These are phyloP conservation scores for Nakaseomyces sp. DNA, from an alignment of 1,139 yeast species.

Conservation along the genomic window DNA sequence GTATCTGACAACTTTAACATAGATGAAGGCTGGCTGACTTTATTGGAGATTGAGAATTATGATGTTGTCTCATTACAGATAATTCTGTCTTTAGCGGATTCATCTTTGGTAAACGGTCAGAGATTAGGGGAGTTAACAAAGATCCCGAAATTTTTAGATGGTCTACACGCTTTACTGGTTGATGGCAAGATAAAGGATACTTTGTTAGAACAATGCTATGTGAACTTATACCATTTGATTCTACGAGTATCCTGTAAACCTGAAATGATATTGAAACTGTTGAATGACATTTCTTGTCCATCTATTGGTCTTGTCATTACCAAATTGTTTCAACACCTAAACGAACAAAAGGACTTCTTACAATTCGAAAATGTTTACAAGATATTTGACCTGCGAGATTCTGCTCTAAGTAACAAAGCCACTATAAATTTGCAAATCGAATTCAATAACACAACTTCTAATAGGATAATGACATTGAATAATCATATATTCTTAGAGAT, in stretches of 20 bases:
- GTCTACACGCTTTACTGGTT: background rate
- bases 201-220: background rate
- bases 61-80: constrained; percentile 14
- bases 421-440: constrained; percentile 20
- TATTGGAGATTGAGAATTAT: constrained; percentile 3
- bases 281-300: constrained; percentile 12
- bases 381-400: constrained; percentile 7
- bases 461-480: constrained; percentile 23
- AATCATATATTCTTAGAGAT: constrained; percentile 22
- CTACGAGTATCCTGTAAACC: constrained; percentile 14
- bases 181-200: constrained; percentile 1
- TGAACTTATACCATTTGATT: background rate
- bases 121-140: constrained; percentile 9
- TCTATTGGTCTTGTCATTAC: constrained; percentile 16
- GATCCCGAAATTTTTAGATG: background rate
- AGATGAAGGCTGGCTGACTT: background rate
- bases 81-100: constrained; percentile 14
- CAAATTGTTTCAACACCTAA: constrained; percentile 14
- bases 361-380: constrained; percentile 22
- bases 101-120: constrained; percentile 18
- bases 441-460: constrained; percentile 20
- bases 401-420: constrained; percentile 4
- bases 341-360: constrained; percentile 9
- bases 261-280: constrained; percentile 11
- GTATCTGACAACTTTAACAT: constrained; percentile 8